Percentiles rank a stretch among this genome's conserved stretches.
These are phyloP conservation scores for Schwanniomyces polymorphus DNA, from an alignment of 805 yeast genomes.

Conservation along the genomic window DNA sequence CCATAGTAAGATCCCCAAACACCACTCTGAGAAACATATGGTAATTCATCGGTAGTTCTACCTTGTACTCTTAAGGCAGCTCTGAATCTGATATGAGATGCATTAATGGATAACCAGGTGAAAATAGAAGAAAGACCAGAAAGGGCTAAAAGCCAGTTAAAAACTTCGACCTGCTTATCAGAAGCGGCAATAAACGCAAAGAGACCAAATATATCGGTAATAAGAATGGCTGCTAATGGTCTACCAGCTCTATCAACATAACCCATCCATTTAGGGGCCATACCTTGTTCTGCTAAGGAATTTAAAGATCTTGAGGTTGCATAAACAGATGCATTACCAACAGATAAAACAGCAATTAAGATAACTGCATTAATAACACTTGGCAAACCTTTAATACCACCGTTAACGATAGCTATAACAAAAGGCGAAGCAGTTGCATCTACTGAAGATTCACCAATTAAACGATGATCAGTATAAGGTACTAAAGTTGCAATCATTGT, in stretches of 20 bases:
- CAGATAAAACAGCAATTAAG: constrained; percentile 8
- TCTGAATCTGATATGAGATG: constrained; percentile 11
- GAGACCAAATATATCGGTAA: constrained; percentile 11
- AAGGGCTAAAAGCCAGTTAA: constrained; percentile 14
- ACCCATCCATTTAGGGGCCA: constrained; percentile 19
- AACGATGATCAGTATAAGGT: constrained; percentile 13
- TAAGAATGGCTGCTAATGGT: constrained; percentile 10
- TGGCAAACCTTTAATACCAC: constrained; percentile 25
- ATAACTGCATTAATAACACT: constrained; percentile 8
- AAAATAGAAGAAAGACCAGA: constrained; percentile 16
- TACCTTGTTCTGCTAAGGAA: constrained; percentile 18
- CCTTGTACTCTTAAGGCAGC: constrained; percentile 11
- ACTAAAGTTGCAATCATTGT: constrained; percentile 17
- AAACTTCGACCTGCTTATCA: constrained; percentile 8
- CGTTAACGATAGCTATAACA: constrained; percentile 27
- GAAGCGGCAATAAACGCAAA: constrained; percentile 60
- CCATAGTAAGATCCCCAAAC: constrained; percentile 55
- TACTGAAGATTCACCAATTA: constrained; percentile 5
- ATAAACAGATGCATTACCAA: constrained; percentile 19
- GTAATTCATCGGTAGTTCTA: constrained; percentile 12
- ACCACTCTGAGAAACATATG: constrained; percentile 21
- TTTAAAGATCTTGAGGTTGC: constrained; percentile 19
- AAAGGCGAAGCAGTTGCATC: constrained; percentile 23
- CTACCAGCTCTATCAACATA: constrained; percentile 15
- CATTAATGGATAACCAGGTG: constrained; percentile 14